These are phyloP conservation scores for Microbotryomycetes sp. DNA, from an alignment of 1,284 basidiomycete genomes.

Conservation along the genomic window DNA sequence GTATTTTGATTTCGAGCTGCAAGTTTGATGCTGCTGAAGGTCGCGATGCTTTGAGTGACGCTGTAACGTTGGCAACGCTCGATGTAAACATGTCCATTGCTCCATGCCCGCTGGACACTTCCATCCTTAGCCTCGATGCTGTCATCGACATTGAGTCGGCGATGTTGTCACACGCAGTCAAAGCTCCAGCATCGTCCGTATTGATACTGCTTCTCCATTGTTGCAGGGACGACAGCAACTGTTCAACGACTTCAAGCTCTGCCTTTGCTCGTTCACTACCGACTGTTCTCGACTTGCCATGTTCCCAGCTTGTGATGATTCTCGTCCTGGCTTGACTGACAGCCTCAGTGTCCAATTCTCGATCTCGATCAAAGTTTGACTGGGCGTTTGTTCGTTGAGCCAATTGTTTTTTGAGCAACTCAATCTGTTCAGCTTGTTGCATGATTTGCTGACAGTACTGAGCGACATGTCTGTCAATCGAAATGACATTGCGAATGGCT, in stretches of 20 bases:
- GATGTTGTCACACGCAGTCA: not conserved
- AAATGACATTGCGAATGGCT: conserved; percentile 80
- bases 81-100: conserved; percentile 17
- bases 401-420: conserved; percentile 30
- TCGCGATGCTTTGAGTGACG: conserved; percentile 4
- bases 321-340: conserved; percentile 15
- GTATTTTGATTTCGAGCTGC: conserved; percentile 12
- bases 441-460: conserved; percentile 54
- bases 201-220: conserved; percentile 14
- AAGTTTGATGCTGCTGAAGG: conserved; percentile 14
- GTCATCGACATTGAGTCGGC: not conserved
- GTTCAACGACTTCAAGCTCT: conserved; percentile 8
- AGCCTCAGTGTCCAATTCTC: conserved; percentile 20
- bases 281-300: conserved; percentile 4
- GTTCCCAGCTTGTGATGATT: conserved; percentile 22
- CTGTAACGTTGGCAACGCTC: not conserved
- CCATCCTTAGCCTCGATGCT: not conserved
- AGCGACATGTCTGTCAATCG: conserved; percentile 84
- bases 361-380: conserved; percentile 9
- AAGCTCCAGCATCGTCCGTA: not conserved
- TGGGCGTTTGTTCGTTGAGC: conserved; percentile 11
- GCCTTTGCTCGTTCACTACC: conserved; percentile 8
- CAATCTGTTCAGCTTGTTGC: conserved; percentile 38
- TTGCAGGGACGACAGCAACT: conserved; percentile 5
- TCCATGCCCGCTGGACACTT: not conserved